A percentile compares a stretch with the other conserved stretches of the same genome.
Evolutionary conservation across 208 protist genomes (phyloP).

Genomic region (Trypanosoma rangeli): DNA sequence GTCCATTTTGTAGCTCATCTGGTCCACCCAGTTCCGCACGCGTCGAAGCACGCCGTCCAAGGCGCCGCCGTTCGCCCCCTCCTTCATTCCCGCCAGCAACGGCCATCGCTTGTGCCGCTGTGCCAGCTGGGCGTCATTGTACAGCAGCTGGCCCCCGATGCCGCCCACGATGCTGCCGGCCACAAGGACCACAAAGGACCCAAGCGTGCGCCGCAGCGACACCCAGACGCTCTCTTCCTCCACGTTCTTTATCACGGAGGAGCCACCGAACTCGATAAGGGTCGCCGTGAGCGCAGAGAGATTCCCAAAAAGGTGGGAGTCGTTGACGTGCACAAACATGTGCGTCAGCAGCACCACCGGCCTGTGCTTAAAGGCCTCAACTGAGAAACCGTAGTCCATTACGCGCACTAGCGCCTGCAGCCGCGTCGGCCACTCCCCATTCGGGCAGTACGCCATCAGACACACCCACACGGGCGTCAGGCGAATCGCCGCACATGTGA

Average conservation of each 20-base stretch:
- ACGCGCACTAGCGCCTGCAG: constrained; percentile 37
- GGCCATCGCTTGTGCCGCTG: constrained; percentile 3
- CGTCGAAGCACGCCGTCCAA: neutral
- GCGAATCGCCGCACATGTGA: constrained; percentile 40
- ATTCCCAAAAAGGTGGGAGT: constrained; percentile 54
- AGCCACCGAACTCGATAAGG: constrained; percentile 53
- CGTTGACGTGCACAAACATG: constrained; percentile 60
- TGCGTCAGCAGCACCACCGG: constrained; percentile 48
- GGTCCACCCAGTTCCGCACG: constrained; percentile 22
- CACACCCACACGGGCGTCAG: constrained; percentile 53
- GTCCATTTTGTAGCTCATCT: constrained; percentile 29
- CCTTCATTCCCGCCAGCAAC: neutral
- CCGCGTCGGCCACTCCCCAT: constrained; percentile 47
- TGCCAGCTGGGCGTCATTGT: constrained; percentile 41
- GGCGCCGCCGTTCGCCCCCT: too few relatives aligned
- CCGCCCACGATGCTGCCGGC: constrained; percentile 51
- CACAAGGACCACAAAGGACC: constrained; percentile 48
- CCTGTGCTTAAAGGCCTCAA: constrained; percentile 27
- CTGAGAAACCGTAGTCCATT: constrained; percentile 50
- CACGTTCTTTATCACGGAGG: constrained; percentile 19
- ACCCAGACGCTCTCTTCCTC: constrained; percentile 22
- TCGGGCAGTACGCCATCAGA: constrained; percentile 46
- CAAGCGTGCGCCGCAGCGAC: constrained; percentile 27
- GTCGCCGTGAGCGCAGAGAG: constrained; percentile 40
- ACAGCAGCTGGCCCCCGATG: constrained; percentile 59